A percentile compares a stretch with the other conserved stretches of the same genome.
phyloP scores from a whole-genome alignment of 208 protist genomes.

The Crithidia sp. region DNA sequence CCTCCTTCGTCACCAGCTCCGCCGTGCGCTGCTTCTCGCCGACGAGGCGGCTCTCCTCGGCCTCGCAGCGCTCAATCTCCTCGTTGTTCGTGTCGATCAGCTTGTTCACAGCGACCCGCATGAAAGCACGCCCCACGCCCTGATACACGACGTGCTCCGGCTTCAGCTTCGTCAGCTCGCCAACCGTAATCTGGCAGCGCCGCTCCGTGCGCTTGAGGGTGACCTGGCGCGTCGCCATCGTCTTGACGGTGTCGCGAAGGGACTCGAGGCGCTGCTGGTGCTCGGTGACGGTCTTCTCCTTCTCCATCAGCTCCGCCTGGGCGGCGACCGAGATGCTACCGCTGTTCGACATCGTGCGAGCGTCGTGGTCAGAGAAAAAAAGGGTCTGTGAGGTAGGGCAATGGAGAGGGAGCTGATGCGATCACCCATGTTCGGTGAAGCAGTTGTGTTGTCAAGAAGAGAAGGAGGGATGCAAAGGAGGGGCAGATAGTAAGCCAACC shows the following conservation, averaged over 20 bases:
- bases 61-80: slow-evolving; percentile 71
- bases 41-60: slow-evolving; percentile 74
- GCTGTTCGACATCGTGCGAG: slow-evolving; percentile 47
- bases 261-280: slow-evolving; percentile 84
- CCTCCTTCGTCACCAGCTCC: slow-evolving; percentile 77
- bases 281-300: slow-evolving; percentile 84
- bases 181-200: slow-evolving; percentile 80
- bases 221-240: slow-evolving; percentile 84
- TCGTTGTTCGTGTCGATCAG: slow-evolving; percentile 78
- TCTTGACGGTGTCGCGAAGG: slow-evolving; percentile 75
- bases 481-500: no score
- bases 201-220: slow-evolving; percentile 63
- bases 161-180: slow-evolving; percentile 74
- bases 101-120: slow-evolving; percentile 62
- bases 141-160: slow-evolving; percentile 79
- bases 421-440: background rate
- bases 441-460: background rate
- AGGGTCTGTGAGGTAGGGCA: background rate
- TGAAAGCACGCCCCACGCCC: slow-evolving; percentile 82
- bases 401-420: no score
- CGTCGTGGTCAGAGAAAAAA: no score
- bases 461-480: background rate
- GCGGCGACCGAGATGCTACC: slow-evolving; percentile 53
- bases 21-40: slow-evolving; percentile 84
- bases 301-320: slow-evolving; percentile 90